phyloP scores from a whole-genome alignment of 2,329 filamentous ascomycete species.

The Ophioceras dolichostomum region DNA sequence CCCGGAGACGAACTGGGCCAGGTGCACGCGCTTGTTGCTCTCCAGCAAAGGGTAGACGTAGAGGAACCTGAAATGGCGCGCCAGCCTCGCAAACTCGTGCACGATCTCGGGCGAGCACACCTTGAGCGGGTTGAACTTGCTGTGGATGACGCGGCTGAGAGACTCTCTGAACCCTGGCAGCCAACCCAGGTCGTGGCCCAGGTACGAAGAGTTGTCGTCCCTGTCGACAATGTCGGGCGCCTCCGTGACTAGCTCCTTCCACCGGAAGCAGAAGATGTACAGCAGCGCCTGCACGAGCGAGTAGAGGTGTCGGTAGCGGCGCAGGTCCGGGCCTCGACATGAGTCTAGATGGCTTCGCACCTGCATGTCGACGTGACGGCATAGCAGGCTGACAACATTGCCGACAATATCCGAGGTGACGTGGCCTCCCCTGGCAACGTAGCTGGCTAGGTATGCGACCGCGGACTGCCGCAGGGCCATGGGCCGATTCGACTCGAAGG shows the following conservation, averaged over 20 bases:
- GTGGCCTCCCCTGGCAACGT: conserved; percentile 79
- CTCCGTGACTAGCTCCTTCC: conserved; percentile 71
- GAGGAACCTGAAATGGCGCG: conserved; percentile 74
- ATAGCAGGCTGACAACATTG: conserved; percentile 68
- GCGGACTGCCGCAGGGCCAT: conserved; percentile 71
- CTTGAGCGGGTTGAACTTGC: conserved; percentile 85
- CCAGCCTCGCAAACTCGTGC: conserved; percentile 78
- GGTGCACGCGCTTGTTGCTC: conserved; percentile 78
- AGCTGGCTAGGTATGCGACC: conserved; percentile 86
- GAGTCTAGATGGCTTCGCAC: conserved; percentile 58
- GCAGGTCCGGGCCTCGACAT: conserved; percentile 76
- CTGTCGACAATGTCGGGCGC: conserved; percentile 48
- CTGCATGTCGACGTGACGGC: conserved; percentile 64
- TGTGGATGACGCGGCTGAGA: conserved; percentile 68
- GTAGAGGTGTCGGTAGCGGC: conserved; percentile 76
- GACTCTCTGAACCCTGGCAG: conserved; percentile 60
- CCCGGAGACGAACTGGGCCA: conserved; percentile 55
- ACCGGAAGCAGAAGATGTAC: conserved; percentile 96
- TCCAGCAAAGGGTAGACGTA: conserved; percentile 85
- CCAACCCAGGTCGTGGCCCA: conserved; percentile 68
- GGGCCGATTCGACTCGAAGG: conserved; percentile 58
- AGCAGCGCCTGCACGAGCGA: conserved; percentile 77
- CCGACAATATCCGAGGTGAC: conserved; percentile 67
- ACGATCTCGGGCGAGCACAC: conserved; percentile 88
- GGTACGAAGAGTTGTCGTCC: conserved; percentile 47